Conservation (phyloP, 192 early-diverging fungal species). For the Rhizoclosmatium sp. region DNA sequence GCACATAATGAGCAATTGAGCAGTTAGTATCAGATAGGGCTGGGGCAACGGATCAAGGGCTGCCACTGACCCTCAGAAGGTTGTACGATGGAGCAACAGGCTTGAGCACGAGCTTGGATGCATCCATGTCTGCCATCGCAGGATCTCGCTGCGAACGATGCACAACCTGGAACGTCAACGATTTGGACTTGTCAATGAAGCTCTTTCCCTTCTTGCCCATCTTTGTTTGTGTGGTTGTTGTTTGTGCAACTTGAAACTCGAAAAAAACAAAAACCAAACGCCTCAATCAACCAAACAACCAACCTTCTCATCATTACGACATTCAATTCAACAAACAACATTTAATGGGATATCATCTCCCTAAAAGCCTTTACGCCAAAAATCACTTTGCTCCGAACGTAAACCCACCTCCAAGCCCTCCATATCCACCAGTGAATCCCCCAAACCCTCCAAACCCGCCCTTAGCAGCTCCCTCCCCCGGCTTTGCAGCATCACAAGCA, state of each 20-base stretch:
- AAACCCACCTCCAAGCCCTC: background rate
- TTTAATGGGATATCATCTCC: background rate
- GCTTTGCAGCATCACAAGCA: background rate
- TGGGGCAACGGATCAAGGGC: background rate
- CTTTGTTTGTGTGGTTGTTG: background rate
- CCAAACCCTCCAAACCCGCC: background rate
- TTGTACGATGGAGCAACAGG: constrained; percentile 77
- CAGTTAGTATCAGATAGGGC: background rate
- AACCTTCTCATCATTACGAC: background rate
- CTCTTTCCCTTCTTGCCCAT: constrained; percentile 58
- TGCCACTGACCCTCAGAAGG: constrained; percentile 53
- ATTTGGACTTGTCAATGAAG: constrained; percentile 89
- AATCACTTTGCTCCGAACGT: background rate
- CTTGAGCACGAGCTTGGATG: constrained; percentile 81
- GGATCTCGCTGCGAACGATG: constrained; percentile 97
- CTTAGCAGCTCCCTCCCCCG: background rate
- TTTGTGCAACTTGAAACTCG: background rate
- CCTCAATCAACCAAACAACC: background rate
- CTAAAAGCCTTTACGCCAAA: background rate
- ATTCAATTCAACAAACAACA: background rate
- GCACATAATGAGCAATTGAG: background rate
- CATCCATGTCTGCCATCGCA: constrained; percentile 80
- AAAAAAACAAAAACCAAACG: constrained; percentile 1
- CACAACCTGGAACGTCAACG: constrained; percentile 89
- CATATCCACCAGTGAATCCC: background rate